phyloP scores from a whole-genome alignment of 192 early-diverging fungal species.

The Obelidium mucronatum region DNA sequence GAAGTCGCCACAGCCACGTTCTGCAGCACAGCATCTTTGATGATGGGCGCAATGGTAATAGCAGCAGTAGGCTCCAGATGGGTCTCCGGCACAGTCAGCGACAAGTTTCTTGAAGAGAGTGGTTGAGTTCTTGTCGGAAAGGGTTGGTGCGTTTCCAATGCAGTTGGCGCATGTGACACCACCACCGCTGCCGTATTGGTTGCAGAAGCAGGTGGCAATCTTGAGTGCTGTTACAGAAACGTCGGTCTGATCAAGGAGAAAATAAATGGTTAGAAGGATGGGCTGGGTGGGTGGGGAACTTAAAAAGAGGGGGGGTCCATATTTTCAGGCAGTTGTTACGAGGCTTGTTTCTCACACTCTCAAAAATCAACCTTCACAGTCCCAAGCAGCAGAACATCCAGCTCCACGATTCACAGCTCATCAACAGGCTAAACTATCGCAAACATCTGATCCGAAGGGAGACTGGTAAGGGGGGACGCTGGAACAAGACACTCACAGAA shows the following conservation, averaged over 20 bases:
- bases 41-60: conserved; percentile 12
- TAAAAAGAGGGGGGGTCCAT: background rate
- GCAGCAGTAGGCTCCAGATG: conserved; percentile 11
- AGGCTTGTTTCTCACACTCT: background rate
- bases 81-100: conserved; percentile 2
- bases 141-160: conserved; percentile 26
- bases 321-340: background rate
- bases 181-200: background rate
- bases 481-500: conserved; percentile 13
- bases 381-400: no score
- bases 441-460: no score
- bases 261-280: no score
- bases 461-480: background rate
- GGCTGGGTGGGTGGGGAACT: no score
- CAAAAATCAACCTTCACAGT: background rate
- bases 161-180: conserved; percentile 14
- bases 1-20: background rate
- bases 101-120: background rate
- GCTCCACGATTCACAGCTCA: no score
- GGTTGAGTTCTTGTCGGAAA: background rate
- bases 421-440: no score
- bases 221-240: background rate
- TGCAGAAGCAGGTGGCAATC: conserved; percentile 33
- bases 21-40: conserved; percentile 7
- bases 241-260: conserved; percentile 24